A percentile compares a stretch with the other conserved stretches of the same genome.
Evolutionary conservation across 208 protist genomes (phyloP).

Genomic region (Trypanosoma grayi): DNA sequence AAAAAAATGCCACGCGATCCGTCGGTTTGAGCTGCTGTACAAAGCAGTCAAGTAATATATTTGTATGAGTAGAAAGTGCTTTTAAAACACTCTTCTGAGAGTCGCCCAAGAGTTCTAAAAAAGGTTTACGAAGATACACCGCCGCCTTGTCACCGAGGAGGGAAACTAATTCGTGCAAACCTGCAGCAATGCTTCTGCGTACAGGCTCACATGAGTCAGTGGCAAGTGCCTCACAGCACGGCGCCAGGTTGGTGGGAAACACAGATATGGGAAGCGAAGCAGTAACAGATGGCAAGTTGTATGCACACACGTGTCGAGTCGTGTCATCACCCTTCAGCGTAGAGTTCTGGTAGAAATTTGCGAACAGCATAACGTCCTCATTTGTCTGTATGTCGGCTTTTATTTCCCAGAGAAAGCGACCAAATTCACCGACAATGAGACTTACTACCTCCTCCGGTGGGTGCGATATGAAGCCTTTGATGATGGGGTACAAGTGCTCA

Average conservation of each 20-base stretch:
- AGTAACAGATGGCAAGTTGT: conserved; percentile 86
- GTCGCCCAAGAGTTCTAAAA: conserved; percentile 65
- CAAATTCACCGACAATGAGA: conserved; percentile 83
- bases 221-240: conserved; percentile 61
- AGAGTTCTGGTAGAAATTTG: conserved; percentile 72
- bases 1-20: conserved; percentile 54
- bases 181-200: conserved; percentile 67
- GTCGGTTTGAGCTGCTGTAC: conserved; percentile 33
- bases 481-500: conserved; percentile 86
- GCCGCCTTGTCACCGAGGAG: conserved; percentile 69
- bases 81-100: conserved; percentile 49
- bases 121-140: conserved; percentile 54
- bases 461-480: conserved; percentile 81
- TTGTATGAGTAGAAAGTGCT: conserved; percentile 52
- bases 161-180: conserved; percentile 82
- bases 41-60: conserved; percentile 73
- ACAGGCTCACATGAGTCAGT: conserved; percentile 49
- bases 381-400: conserved; percentile 74
- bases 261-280: conserved; percentile 76
- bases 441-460: conserved; percentile 81
- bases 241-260: conserved; percentile 63
- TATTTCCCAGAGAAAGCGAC: conserved; percentile 83
- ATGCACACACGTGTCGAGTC: conserved; percentile 77
- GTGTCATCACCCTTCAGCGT: conserved; percentile 58
- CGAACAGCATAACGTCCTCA: conserved; percentile 84